Evolutionary conservation across 1,284 basidiomycete species (phyloP).

Genomic region (Cutaneotrichosporon sp.): DNA sequence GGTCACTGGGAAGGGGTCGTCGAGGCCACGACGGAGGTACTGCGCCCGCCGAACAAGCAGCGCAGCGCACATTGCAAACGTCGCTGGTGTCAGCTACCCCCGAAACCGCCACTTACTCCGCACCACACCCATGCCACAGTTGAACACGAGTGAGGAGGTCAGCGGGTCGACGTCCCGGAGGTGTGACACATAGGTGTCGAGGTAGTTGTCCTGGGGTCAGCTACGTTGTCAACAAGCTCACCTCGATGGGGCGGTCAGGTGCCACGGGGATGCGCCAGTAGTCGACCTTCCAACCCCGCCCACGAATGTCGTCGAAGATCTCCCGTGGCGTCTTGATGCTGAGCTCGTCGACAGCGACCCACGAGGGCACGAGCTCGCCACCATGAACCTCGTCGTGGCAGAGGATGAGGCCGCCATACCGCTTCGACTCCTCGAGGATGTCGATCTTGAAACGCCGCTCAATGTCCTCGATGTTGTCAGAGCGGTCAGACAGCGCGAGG

Average conservation of each 20-base stretch:
- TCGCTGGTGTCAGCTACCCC: slow-evolving; percentile 56
- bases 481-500: slow-evolving; percentile 81
- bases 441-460: slow-evolving; percentile 88
- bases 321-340: slow-evolving; percentile 87
- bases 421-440: slow-evolving; percentile 82
- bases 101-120: slow-evolving; percentile 58
- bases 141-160: slow-evolving; percentile 83
- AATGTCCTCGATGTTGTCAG: slow-evolving; percentile 93
- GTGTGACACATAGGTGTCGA: slow-evolving; percentile 86
- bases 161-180: slow-evolving; percentile 79
- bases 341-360: slow-evolving; percentile 83
- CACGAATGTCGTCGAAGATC: slow-evolving; percentile 75
- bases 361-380: slow-evolving; percentile 84
- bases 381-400: slow-evolving; percentile 78
- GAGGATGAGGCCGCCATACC: slow-evolving; percentile 84
- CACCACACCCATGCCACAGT: slow-evolving; percentile 95
- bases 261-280: slow-evolving; percentile 89
- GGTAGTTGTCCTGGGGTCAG: slow-evolving; percentile 72
- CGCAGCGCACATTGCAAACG: slow-evolving; percentile 96
- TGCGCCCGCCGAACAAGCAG: slow-evolving; percentile 84
- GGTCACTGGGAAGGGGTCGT: slow-evolving; percentile 65
- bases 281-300: slow-evolving; percentile 86
- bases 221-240: slow-evolving; percentile 33
- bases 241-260: slow-evolving; percentile 81
- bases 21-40: slow-evolving; percentile 69